Base-by-base conservation (phyloP, 2,329 filamentous ascomycete genomes). In the Claviceps capensis region DNA sequence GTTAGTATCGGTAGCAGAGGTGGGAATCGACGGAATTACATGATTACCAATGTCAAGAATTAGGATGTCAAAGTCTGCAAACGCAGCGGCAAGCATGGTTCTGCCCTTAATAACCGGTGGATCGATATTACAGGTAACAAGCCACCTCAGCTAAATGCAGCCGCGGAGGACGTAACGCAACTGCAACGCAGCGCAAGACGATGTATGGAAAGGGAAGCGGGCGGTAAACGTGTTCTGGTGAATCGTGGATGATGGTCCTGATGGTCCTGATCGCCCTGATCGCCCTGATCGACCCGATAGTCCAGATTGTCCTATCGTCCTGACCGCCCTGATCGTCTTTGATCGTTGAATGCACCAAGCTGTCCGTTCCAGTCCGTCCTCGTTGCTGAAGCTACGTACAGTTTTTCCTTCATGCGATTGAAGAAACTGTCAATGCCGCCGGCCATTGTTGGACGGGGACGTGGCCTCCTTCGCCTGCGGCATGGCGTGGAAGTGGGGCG, bases 21-120 rank as follows among this genome's bases (percentile, higher is more conserved):
- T 43, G 40, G 40, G 42, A 48, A 30, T 26, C 43, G 53, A 40
- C 49, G 44, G 48, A 50, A 52, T 59, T 50, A 22, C 19, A 23
- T 36, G 42, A 17, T 51, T 65, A 69, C 66, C 66, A 57, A 69
- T 69, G 46, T 69, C 66, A 47, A 68, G 67, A 30, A 69, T 55
- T 34, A 69, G 52, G 23, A 67, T 58, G 49, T 67, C 62, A 51
- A 61, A 62, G 37, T 62, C 56, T 46, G 56, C 58, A 43, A 67
- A 60, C 49, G 49, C 50, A 46, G n/a, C 45, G 17, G 52, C 49
- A 45, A 53, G 51, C 54, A 55, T 53, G 51, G 34, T 23, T 34
- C 34, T 48, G 14, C 34, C 19, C 47, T 42, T 38, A 37, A 19
- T 43, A 7, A 22, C 19, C 30, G 30, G 30, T 34, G 30, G 30